Evolutionary conservation across 1,284 basidiomycete species (phyloP), one percentile per base, ranked within the genome.

Genomic region (Anthracocystis setariae): DNA sequence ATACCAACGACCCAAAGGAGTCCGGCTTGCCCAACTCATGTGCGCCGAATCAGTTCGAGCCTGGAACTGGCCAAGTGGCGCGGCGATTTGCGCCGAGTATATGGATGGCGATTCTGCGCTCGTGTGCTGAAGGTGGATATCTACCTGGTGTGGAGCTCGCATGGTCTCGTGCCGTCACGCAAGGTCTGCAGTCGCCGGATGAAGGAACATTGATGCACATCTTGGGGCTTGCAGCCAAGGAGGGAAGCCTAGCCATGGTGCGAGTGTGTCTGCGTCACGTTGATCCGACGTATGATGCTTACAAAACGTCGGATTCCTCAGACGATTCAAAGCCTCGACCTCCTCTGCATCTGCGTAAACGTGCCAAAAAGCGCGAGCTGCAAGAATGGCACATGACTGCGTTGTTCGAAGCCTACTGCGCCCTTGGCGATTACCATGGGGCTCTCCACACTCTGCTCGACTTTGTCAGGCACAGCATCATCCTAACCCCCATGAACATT

Each of bases 361-460:
- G 39, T 2, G 47, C 57, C 17, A 60, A 45, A 27, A 44, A 53
- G 20, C 35, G 24, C n/a, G 53, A 53, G 13, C 18, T 78, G 15
- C 71, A 76, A 32, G 70, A 76, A 45, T 74, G 74, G 68, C 76
- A 78, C 23, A 33, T 81, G 25, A 49, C 67, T 13, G 73, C 78
- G 8, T 64, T 76, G 2, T 70, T 78, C 10, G 76, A 79, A 44
- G 72, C 76, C 0, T 65, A 74, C 15, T 78, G 76, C 45, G 59
- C 37, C 20, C 44, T 63, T 0, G 35, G 21, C 0, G 54, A 72
- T 37, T 74, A 74, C 24, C 47, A 37, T 2, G 76, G 51, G 1
- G 78, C 74, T 1, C 43, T 80, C 25, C 46, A 44, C 20, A 54
- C 64, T 8, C 37, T 75, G 17, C 27, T 35, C 8, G 53, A 25